phyloP scores from a whole-genome alignment of 176 grass and related monocot genomes.

The Hordeum vulgare region DNA sequence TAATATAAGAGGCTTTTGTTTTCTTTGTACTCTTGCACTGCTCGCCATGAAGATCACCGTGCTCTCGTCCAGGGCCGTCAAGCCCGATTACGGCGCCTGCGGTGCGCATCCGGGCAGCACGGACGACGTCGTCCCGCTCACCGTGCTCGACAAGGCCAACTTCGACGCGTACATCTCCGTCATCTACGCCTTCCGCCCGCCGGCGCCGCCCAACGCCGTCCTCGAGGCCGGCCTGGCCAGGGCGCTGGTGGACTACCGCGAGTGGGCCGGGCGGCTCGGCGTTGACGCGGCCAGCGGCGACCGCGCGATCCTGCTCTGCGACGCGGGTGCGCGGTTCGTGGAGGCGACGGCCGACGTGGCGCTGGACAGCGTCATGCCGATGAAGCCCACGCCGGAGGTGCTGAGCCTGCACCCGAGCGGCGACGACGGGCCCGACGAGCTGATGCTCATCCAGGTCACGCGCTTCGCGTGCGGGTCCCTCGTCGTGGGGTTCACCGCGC shows the following conservation, averaged over 20 bases:
- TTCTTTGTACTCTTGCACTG: not conserved
- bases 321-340: not conserved
- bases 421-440: not conserved
- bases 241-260: not conserved
- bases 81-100: not conserved
- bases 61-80: not conserved
- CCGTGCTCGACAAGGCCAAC: constrained; percentile 12
- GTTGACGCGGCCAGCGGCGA: not conserved
- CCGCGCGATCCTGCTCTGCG: constrained; percentile 1
- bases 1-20: not conserved
- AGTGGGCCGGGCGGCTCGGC: constrained; percentile 16
- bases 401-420: not conserved
- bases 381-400: not conserved
- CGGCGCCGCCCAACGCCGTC: not conserved
- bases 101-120: not conserved
- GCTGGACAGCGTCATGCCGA: not conserved
- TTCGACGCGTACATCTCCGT: constrained; percentile 10
- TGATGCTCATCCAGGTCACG: constrained; percentile 8
- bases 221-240: not conserved
- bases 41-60: constrained; percentile 2
- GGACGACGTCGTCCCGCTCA: not conserved
- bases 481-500: constrained; percentile 5
- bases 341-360: not conserved
- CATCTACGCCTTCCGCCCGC: constrained; percentile 23
- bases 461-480: constrained; percentile 18